Percentiles rank a stretch among this genome's conserved stretches.
Conservation (phyloP, 495 filamentous ascomycete species). For the Penicillium maclennaniae region DNA sequence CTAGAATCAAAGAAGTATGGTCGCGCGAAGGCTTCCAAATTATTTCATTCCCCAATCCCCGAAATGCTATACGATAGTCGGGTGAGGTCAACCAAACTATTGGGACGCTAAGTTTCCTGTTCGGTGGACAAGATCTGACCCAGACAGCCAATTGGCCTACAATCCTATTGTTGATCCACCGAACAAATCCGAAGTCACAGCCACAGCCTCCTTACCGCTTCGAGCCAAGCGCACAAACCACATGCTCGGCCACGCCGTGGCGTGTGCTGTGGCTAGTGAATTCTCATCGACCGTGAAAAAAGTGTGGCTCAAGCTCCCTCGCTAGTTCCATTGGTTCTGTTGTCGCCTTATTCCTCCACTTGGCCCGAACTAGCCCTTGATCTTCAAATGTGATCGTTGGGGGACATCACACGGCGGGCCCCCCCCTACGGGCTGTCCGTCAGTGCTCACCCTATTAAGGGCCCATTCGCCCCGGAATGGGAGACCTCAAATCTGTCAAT, state of each 20-base stretch:
- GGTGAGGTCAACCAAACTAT: slow-evolving; percentile 15
- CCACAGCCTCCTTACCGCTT: slow-evolving; percentile 23
- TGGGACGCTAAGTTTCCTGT: slow-evolving; percentile 14
- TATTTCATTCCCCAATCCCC: slow-evolving; percentile 2
- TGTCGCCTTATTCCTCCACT: slow-evolving; percentile 17
- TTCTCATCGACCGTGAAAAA: not conserved
- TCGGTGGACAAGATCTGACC: slow-evolving; percentile 1
- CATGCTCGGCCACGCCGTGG: slow-evolving; percentile 25
- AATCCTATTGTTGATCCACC: slow-evolving; percentile 8
- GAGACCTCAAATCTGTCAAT: not conserved
- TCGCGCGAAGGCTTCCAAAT: slow-evolving; percentile 18
- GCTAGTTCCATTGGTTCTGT: slow-evolving; percentile 5
- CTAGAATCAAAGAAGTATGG: not conserved
- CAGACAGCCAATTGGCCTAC: slow-evolving; percentile 5
- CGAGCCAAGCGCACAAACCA: slow-evolving; percentile 21
- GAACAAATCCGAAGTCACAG: slow-evolving; percentile 12
- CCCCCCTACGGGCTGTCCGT: slow-evolving; percentile 21
- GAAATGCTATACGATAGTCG: slow-evolving; percentile 9
- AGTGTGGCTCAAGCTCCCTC: slow-evolving; percentile 25
- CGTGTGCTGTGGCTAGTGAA: slow-evolving; percentile 18
- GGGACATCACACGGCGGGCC: slow-evolving; percentile 15
- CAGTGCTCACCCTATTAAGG: not conserved
- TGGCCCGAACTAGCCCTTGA: slow-evolving; percentile 32
- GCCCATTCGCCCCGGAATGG: slow-evolving; percentile 5
- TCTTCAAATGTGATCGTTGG: slow-evolving; percentile 27